Base-by-base conservation (phyloP, 495 filamentous ascomycete species). In the Diplogelasinospora grovesii region DNA sequence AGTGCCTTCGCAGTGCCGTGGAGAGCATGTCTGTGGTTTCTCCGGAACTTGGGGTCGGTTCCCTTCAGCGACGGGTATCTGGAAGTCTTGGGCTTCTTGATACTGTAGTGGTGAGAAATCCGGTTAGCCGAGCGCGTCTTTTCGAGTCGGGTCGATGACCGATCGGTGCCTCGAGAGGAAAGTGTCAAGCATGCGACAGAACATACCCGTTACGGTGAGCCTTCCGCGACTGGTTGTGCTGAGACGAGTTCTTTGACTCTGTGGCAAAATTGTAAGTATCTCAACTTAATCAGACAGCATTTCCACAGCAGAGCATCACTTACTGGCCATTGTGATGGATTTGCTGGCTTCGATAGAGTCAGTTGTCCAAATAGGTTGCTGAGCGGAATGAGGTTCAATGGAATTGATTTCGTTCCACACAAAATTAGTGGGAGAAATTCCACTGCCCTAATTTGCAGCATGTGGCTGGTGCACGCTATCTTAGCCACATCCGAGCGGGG, bases 61-160 rank as follows among this genome's bases (percentile, higher is more conserved):
- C 92, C 92, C 59, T 95, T 95, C 54, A 97, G 81, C 61, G 90
- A 96, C 50, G 93, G 92, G 75, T 98, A 98, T 77, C 92, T 78
- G 72, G 89, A 78, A 66, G 92, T 97, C 79, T 94, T 97, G 32
- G 93, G 93, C 82, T 95, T 96, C 85, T 97, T 97, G 82, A 98
- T 97, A 75, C 92, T 95, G 67, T 23, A 51, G 25, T 25, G 21
- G 22, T 16, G n/a, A 36, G 22, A 8, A 42, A 4, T n/a, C 40
- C 9, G 9, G 39, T 58, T 35, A 55, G 54, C 38, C n/a, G n/a
- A n/a, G n/a, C n/a, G n/a, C n/a, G n/a, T n/a, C n/a, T n/a, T n/a
- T n/a, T n/a, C n/a, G n/a, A n/a, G 36, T 15, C 23, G 22, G 33
- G n/a, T 39, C 34, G 30, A 39, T 31, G 21, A 3, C 30, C 35